Conservation (phyloP, 2,329 filamentous ascomycete genomes). For the Biscogniauxia marginata region DNA sequence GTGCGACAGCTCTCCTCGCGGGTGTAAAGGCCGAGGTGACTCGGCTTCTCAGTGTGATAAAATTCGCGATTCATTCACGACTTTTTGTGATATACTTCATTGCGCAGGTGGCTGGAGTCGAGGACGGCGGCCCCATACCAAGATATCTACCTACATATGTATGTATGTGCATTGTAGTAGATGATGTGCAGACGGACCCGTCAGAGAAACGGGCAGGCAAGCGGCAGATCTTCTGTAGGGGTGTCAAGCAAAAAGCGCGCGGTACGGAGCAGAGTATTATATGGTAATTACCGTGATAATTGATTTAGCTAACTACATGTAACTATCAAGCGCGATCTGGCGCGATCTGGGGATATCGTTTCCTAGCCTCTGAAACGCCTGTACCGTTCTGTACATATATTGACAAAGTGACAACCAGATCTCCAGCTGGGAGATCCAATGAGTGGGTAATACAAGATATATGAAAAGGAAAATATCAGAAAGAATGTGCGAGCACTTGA, state of each 20-base stretch:
- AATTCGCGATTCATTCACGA: too few species aligned
- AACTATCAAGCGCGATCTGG: constrained; percentile 2
- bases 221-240: neutral
- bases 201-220: neutral
- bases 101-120: too few species aligned
- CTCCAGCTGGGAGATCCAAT: neutral
- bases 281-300: neutral
- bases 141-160: neutral
- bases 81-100: too few species aligned
- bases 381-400: neutral
- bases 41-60: too few species aligned
- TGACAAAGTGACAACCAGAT: constrained; percentile 1
- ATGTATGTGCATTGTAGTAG: neutral
- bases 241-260: neutral
- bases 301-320: neutral
- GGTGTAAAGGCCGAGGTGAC: too few species aligned
- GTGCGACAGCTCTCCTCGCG: too few species aligned
- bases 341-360: constrained; percentile 2
- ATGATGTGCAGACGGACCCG: neutral
- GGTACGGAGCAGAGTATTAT: neutral
- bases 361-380: constrained; percentile 2
- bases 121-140: too few species aligned
- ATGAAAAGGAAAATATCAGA: constrained; percentile 1
- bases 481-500: constrained; percentile 1
- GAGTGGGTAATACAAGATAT: neutral